phyloP scores from a whole-genome alignment of 2,329 filamentous ascomycete genomes.

The Aureobasidium subglaciale region DNA sequence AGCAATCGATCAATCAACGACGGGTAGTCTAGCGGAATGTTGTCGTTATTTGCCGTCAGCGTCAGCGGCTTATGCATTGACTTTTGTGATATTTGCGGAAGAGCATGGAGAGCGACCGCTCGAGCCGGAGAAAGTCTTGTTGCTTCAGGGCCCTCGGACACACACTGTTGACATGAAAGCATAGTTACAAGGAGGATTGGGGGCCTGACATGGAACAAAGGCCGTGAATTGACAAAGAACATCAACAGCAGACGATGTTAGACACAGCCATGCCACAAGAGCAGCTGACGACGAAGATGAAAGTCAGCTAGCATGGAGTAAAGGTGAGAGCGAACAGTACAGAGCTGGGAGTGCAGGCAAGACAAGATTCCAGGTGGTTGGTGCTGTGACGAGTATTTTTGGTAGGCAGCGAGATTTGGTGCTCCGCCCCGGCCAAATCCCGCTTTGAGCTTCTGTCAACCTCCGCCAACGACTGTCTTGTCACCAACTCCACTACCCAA shows the following conservation, averaged over 20 bases:
- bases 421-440: conserved; percentile 7
- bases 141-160: not conserved
- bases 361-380: not conserved
- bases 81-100: no score
- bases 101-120: no score
- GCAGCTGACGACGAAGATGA: not conserved
- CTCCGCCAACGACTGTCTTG: not conserved
- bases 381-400: not conserved
- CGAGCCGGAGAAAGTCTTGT: not conserved
- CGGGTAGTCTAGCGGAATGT: not conserved
- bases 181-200: no score
- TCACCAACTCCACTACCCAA: not conserved
- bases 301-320: not conserved
- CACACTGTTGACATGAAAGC: no score
- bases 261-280: not conserved
- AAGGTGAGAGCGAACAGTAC: not conserved
- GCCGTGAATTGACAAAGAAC: not conserved
- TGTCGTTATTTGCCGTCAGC: not conserved
- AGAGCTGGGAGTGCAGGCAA: not conserved
- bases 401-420: not conserved
- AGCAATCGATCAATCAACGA: no score
- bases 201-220: not conserved
- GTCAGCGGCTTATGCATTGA: no score
- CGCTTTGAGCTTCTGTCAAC: conserved; percentile 7
- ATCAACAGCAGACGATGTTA: not conserved